These are phyloP conservation scores for Hysterium pulicare DNA, from an alignment of 2,329 filamentous ascomycete genomes.

Conservation along the genomic window DNA sequence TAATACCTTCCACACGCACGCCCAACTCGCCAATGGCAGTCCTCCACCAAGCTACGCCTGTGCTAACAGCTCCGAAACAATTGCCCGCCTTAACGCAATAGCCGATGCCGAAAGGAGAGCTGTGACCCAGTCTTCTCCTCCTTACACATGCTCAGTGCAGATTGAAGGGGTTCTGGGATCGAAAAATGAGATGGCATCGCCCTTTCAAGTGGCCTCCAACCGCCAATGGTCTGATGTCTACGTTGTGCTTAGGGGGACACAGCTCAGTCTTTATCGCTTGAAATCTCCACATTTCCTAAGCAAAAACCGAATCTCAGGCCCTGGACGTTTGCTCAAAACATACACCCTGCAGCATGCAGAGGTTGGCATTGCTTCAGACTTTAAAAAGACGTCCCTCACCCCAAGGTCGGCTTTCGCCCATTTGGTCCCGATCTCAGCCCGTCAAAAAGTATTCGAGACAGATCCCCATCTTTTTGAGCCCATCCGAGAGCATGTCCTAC, in stretches of 20 bases:
- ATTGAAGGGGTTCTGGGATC: slow-evolving; percentile 41
- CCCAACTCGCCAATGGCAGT: slow-evolving; percentile 19
- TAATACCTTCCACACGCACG: slow-evolving; percentile 42
- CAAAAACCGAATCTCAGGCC: slow-evolving; percentile 50
- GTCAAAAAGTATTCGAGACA: slow-evolving; percentile 40
- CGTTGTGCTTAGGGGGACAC: slow-evolving; percentile 64
- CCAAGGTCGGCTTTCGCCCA: slow-evolving; percentile 46
- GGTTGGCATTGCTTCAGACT: slow-evolving; percentile 70
- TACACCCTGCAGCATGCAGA: slow-evolving; percentile 74
- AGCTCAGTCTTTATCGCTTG: slow-evolving; percentile 61
- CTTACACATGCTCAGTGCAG: slow-evolving; percentile 36
- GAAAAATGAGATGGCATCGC: slow-evolving; percentile 65
- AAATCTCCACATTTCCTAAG: slow-evolving; percentile 51
- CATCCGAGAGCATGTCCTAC: slow-evolving; percentile 59
- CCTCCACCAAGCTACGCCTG: slow-evolving; percentile 31
- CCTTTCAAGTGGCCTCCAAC: slow-evolving; percentile 60
- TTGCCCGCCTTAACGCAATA: slow-evolving; percentile 19
- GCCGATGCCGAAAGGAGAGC: slow-evolving; percentile 18
- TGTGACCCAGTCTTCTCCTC: slow-evolving; percentile 18
- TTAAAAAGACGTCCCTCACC: slow-evolving; percentile 54
- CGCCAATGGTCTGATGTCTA: slow-evolving; percentile 64
- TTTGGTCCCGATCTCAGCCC: slow-evolving; percentile 41
- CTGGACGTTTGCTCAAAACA: slow-evolving; percentile 60
- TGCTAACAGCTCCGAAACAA: slow-evolving; percentile 20
- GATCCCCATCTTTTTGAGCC: slow-evolving; percentile 47